Evolutionary conservation across 2,329 filamentous ascomycete species (phyloP).

Genomic region (Aspergillus fijiensis): DNA sequence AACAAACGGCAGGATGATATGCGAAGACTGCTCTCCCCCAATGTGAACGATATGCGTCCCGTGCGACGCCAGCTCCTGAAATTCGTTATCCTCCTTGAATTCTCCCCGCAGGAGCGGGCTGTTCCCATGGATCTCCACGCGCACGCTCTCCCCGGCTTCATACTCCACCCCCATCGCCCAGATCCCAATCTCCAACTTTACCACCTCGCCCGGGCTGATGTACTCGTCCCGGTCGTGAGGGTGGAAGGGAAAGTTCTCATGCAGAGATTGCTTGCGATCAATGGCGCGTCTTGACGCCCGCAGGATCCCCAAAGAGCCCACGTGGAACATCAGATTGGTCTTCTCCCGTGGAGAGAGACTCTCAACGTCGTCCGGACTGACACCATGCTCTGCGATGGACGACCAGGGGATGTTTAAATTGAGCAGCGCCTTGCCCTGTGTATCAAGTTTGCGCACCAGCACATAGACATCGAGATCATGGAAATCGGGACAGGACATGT

Average conservation of each 20-base stretch:
- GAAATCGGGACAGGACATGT: constrained; percentile 15
- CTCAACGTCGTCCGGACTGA: neutral
- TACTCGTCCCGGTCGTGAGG: constrained; percentile 4
- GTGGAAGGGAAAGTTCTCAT: constrained; percentile 12
- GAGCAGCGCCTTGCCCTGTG: constrained; percentile 6
- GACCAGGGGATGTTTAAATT: constrained; percentile 15
- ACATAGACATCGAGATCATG: constrained; percentile 14
- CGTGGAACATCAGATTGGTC: constrained; percentile 6
- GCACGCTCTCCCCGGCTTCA: constrained; percentile 9
- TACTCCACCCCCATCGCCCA: constrained; percentile 11
- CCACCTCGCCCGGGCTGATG: neutral
- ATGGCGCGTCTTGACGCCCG: constrained; percentile 10
- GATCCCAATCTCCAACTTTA: constrained; percentile 11
- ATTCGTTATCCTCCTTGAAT: constrained; percentile 7
- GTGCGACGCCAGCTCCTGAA: constrained; percentile 9
- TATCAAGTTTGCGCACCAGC: constrained; percentile 10
- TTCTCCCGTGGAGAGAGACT: constrained; percentile 4
- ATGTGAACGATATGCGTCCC: constrained; percentile 1
- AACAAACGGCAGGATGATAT: constrained; percentile 5
- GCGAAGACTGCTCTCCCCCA: neutral
- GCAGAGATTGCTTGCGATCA: constrained; percentile 1
- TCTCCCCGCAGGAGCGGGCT: constrained; percentile 7
- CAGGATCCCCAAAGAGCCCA: constrained; percentile 5
- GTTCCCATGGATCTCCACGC: constrained; percentile 10
- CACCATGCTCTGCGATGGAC: neutral